Evolutionary conservation across 2,329 filamentous ascomycete species (phyloP), one percentile per base, ranked within the genome.

Genomic region (Epichloe festucae): DNA sequence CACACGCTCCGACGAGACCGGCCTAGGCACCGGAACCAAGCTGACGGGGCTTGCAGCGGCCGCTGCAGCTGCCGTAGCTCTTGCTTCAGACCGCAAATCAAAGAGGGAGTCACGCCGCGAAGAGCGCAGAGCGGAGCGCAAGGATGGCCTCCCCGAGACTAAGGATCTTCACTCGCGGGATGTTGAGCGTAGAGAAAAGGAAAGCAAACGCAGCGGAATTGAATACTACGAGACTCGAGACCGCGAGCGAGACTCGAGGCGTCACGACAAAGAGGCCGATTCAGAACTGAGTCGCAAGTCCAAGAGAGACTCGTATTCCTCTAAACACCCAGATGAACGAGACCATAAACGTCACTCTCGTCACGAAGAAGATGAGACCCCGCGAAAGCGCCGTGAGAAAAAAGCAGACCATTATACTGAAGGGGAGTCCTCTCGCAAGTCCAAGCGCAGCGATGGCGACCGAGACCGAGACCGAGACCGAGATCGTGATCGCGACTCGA

Each of bases 11-110:
- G 65, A 70, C 39, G 65, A 67, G 10, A 70, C 64, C 55, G 65
- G 63, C 27, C 63, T 74, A 50, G 67, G 67, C n/a, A 67, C 70
- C 57, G 66, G 69, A 47, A 73, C 73, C n/a, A 54, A 54, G 38
- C 67, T 73, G 14, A 69, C 70, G 31, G 75, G 71, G 19, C 67
- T 73, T 42, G 73, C 73, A 34, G 76, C 72, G 23, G 73, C 73
- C 4, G 73, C 73, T 10, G 65, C 75, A 19, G 74, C 74, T 14
- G 74, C 73, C 5, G 60, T 61, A 4, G 63, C 60, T 11, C 50
- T 66, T 23, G 61, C 56, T 10, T 59, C 63, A 10, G 61, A 60
- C 15, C 53, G 60, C 3, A 58, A 58, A 49, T 56, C 56, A 11
- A 54, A 54, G 51, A 43, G 53, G 53, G 53, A 54, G 21, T 17